Evolutionary conservation across 2,329 filamentous ascomycete genomes (phyloP).

Genomic region (Alternaria sp.): DNA sequence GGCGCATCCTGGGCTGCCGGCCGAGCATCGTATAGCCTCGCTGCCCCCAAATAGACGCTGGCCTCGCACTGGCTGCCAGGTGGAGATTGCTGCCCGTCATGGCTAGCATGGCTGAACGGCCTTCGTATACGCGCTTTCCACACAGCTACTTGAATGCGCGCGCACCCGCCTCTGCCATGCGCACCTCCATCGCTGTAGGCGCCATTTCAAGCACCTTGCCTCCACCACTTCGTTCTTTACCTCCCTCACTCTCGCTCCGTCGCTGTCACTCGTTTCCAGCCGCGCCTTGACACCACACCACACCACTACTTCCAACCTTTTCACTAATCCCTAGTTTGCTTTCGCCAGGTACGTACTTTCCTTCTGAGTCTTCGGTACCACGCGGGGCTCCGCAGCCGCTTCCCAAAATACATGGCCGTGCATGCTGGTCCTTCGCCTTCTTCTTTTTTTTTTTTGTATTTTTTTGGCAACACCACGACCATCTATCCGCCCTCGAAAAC

Average conservation of each 20-base stretch:
- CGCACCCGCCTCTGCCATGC: constrained; percentile 24
- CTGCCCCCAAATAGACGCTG: constrained; percentile 39
- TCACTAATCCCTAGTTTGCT: constrained; percentile 20
- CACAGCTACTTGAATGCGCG: constrained; percentile 32
- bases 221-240: constrained; percentile 31
- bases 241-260: constrained; percentile 24
- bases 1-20: background rate
- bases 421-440: constrained; percentile 11
- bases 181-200: constrained; percentile 38
- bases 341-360: constrained; percentile 23
- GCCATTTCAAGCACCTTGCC: constrained; percentile 38
- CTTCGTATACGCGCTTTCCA: constrained; percentile 20
- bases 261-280: constrained; percentile 43
- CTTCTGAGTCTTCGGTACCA: constrained; percentile 5
- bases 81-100: constrained; percentile 40
- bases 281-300: constrained; percentile 9
- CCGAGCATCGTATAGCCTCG: constrained; percentile 1
- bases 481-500: constrained; percentile 15
- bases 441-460: background rate
- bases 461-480: constrained; percentile 9
- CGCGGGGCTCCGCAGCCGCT: constrained; percentile 5
- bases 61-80: constrained; percentile 35
- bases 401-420: constrained; percentile 5
- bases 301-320: background rate
- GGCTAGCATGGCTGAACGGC: constrained; percentile 27